Base-by-base conservation (phyloP, 805 yeast genomes). In the Saccharomyces cerevisiae region DNA sequence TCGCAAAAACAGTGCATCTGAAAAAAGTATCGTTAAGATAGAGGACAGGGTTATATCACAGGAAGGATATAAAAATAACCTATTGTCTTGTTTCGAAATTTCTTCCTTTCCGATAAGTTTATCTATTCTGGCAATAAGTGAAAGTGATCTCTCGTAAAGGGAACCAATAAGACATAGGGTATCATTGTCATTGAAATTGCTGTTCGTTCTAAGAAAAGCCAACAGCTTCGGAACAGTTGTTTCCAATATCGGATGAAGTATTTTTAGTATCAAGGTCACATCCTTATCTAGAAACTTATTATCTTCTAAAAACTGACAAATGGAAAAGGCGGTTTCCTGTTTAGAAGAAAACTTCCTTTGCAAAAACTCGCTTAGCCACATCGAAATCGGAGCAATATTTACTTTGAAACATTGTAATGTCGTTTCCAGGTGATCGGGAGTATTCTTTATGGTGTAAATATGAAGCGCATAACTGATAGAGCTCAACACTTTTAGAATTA, bases 391-490 rank as follows among this genome's bases (percentile, higher is more conserved):
- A 17, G 17, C 11, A 21, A n/a, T 36, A 17, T 17, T 36, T n/a
- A 17, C 22, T 17, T 36, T 8, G 11, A 36, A 36, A 6, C 10
- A 8, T 17, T 36, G 22, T 10, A 10, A 6, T 17, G 11, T 36
- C 8, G 10, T 6, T 17, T 46, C 43, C 17, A 50, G 11, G n/a
- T 13, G 5, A 17, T 26, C 28, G 11, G 21, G 28, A 11, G 17
- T 50, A 1, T 49, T 13, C 31, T 73, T 50, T 26, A 52, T 17
- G 8, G 43, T 17, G 8, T 36, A 13, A 9, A 17, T 36, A 21
- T 36, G 11, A 5, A 36, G 22, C 17, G 43, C 11, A 17, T 17
- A 17, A 17, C 43, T 17, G 11, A 36, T 36, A 17, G 11, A 17
- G 17, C 43, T 36, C 11, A 36, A 36, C 11, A 36, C 24, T 6